Base-by-base conservation (phyloP, 116 monocot species). In the Iris pallida region DNA sequence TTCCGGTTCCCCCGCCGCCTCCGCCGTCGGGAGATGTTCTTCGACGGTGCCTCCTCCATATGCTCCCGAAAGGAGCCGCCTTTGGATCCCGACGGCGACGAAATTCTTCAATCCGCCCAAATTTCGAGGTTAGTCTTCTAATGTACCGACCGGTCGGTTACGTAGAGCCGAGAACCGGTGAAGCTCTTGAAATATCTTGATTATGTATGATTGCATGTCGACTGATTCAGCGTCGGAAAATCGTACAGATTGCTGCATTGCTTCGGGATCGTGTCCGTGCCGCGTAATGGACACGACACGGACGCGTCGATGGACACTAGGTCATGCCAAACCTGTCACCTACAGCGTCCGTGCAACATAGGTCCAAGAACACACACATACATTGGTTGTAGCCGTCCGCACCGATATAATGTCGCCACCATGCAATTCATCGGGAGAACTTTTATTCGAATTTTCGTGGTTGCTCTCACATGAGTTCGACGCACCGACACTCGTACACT, bases 1-100 rank as follows among this genome's bases (percentile, higher is more conserved):
- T 4, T 49, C 43, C 61, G 17, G 47, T 30, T 30, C 44, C 73
- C 71, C 20, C 59, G 67, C 16, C 69, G 63, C 11, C 63, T 71
- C 41, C 71, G 78, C 17, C 73, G 84, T 12, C 67, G 79, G 20
- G 73, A 66, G 70, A 30, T 76, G 55, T 79, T 76, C 62, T 19
- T 76, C 41, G 79, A 76, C 40, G 83, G 79, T 4, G 69, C 68
- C 60, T 73, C 73, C 10, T 73, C 80, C 10, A 13, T 80, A 15
- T 84, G 73, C 47, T 73, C 76, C 18, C 57, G 13, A n/a, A 67
- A 20, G 16, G 53, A 17, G 42, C 11, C 5, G 40, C 0, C 13
- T 5, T 10, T 51, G 8, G 46, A 47, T 48, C 43, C 47, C 16
- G 6, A 20, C 11, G 66, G 14, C 15, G 14, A 58, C 8, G 79